These are phyloP conservation scores for Mortierella sp. DNA, from an alignment of 371 early-diverging fungal genomes.

Conservation along the genomic window DNA sequence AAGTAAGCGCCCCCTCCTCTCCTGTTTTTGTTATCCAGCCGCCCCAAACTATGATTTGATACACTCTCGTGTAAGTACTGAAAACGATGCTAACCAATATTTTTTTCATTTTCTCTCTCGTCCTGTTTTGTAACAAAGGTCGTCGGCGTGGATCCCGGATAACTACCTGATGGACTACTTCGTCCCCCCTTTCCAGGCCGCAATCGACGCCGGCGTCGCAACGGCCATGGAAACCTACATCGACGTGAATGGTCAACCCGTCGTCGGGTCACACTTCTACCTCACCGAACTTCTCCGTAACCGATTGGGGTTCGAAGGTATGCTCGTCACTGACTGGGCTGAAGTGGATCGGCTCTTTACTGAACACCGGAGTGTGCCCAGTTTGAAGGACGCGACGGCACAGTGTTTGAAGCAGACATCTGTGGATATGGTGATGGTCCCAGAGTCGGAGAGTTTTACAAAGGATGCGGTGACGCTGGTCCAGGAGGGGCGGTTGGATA, in stretches of 20 bases:
- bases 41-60: not conserved
- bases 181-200: conserved; percentile 74
- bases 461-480: conserved; percentile 60
- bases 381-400: conserved; percentile 62
- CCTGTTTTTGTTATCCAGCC: not conserved
- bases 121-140: conserved; percentile 5
- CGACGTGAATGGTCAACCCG: conserved; percentile 76
- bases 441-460: conserved; percentile 65
- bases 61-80: not conserved
- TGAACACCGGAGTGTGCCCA: conserved; percentile 64
- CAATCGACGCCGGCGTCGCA: conserved; percentile 74
- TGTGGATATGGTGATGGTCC: conserved; percentile 79
- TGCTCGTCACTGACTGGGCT: conserved; percentile 78
- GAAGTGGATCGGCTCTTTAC: conserved; percentile 72
- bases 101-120: not conserved
- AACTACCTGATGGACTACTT: conserved; percentile 73
- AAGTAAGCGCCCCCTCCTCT: conserved; percentile 53
- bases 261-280: conserved; percentile 69
- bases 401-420: conserved; percentile 67
- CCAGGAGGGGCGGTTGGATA: conserved; percentile 49
- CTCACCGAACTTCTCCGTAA: conserved; percentile 69
- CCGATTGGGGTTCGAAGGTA: conserved; percentile 70
- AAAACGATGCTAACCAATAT: not conserved
- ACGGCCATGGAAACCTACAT: conserved; percentile 80
- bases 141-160: conserved; percentile 67